Percentiles rank a stretch among this genome's conserved stretches.
Conservation (phyloP, 805 yeast species). For the Brettanomyces anomalus region DNA sequence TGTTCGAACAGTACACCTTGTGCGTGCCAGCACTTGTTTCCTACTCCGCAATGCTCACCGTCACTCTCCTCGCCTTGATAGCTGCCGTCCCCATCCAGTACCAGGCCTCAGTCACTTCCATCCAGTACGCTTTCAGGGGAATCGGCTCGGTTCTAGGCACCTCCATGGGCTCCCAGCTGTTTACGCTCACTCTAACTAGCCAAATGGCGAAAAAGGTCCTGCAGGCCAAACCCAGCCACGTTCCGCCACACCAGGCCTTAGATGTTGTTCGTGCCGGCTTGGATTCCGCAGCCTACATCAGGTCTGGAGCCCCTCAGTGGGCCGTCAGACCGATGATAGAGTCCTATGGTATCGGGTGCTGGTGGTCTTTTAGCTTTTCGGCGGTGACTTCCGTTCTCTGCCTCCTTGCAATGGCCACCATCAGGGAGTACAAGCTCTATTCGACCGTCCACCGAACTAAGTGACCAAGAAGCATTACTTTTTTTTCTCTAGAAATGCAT, state of each 20-base stretch:
- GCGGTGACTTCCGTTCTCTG: conserved; percentile 32
- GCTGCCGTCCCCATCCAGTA: conserved; percentile 61
- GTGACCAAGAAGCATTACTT: too few relatives aligned
- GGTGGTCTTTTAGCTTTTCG: conserved; percentile 41
- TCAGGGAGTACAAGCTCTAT: conserved; percentile 53
- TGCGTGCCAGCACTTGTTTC: conserved; percentile 45
- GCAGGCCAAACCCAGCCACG: conserved; percentile 24
- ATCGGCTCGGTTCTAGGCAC: conserved; percentile 62
- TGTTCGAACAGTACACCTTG: conserved; percentile 34
- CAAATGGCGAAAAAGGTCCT: conserved; percentile 24
- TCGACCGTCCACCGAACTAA: conserved; percentile 35
- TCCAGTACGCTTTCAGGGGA: conserved; percentile 57
- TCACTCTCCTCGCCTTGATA: conserved; percentile 57
- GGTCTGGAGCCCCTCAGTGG: conserved; percentile 42
- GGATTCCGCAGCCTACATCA: conserved; percentile 46
- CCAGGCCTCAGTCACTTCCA: conserved; percentile 61
- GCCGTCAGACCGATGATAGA: conserved; percentile 36
- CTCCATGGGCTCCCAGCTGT: conserved; percentile 54
- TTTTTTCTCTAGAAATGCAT: too few relatives aligned
- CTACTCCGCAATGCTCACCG: conserved; percentile 50
- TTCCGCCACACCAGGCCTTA: conserved; percentile 29
- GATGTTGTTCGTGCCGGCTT: conserved; percentile 43
- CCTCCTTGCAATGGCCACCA: conserved; percentile 32
- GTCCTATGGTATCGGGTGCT: conserved; percentile 45
- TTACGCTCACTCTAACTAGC: conserved; percentile 34